phyloP scores from a whole-genome alignment of 2,329 filamentous ascomycete species.

The Lasiodiplodia hormozganensis region DNA sequence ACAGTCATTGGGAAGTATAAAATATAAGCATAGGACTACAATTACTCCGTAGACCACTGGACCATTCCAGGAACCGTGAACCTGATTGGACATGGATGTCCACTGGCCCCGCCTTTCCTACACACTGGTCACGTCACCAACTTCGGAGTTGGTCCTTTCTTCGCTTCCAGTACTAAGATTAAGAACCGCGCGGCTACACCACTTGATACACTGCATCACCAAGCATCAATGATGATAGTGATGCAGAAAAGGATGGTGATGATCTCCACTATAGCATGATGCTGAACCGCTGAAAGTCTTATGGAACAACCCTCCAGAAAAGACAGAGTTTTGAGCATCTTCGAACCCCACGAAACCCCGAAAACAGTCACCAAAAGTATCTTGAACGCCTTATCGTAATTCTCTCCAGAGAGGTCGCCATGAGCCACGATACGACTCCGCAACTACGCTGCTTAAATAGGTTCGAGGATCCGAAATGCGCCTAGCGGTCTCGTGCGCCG shows the following conservation, averaged over 20 bases:
- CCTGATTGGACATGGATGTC: too few relatives aligned
- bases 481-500: not conserved
- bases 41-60: too few relatives aligned
- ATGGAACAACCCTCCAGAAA: not conserved
- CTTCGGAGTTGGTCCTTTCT: too few relatives aligned
- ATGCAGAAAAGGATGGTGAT: not conserved
- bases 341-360: not conserved
- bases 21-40: too few relatives aligned
- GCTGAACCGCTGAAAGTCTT: not conserved
- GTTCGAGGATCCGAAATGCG: not conserved
- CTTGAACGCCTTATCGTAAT: too few relatives aligned
- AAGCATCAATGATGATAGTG: not conserved
- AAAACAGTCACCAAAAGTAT: not conserved
- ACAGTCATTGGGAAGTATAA: too few relatives aligned
- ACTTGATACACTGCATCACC: not conserved
- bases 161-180: not conserved
- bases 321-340: too few relatives aligned
- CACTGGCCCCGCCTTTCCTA: too few relatives aligned
- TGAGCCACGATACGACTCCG: not conserved
- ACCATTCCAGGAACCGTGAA: too few relatives aligned
- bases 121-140: too few relatives aligned
- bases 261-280: not conserved
- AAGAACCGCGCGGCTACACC: not conserved
- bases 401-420: too few relatives aligned
- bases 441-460: not conserved